Evolutionary conservation across 441 rosid species (phyloP).

Genomic region (Gossypium gossypioides): DNA sequence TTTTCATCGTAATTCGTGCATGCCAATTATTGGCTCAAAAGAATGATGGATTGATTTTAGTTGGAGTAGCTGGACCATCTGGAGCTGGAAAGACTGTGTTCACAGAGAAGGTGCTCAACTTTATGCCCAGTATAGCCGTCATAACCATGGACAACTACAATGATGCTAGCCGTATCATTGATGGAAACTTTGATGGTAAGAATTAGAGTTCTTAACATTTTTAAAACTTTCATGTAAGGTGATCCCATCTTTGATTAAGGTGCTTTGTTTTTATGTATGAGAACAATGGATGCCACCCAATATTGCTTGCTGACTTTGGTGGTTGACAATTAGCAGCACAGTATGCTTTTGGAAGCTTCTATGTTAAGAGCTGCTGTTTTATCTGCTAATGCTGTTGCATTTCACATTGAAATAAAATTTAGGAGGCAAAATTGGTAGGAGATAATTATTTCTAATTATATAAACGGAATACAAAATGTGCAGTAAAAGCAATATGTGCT

Average conservation of each 20-base stretch:
- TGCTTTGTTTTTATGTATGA: neutral
- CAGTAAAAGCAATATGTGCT: neutral
- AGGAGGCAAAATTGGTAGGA: neutral
- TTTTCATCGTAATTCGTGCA: constrained; percentile 83
- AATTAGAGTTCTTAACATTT: constrained; percentile 9
- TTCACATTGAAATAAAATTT: neutral
- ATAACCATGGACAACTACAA: constrained; percentile 89
- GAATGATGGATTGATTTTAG: constrained; percentile 75
- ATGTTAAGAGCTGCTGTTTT: neutral
- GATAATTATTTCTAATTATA: neutral
- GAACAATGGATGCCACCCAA: neutral
- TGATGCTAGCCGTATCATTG: constrained; percentile 75
- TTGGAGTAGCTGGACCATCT: constrained; percentile 95
- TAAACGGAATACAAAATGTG: neutral
- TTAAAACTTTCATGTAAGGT: neutral
- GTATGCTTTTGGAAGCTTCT: neutral
- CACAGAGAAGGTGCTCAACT: constrained; percentile 77
- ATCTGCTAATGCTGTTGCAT: neutral
- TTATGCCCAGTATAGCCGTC: constrained; percentile 87
- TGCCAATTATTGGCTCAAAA: constrained; percentile 81
- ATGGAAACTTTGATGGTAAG: constrained; percentile 94
- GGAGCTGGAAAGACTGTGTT: constrained; percentile 96
- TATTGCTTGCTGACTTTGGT: neutral
- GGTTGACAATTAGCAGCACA: neutral
- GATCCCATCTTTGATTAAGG: neutral